A percentile compares a stretch with the other conserved stretches of the same genome.
Conservation (phyloP, 768 basidiomycete species). For the Russula brevipes region DNA sequence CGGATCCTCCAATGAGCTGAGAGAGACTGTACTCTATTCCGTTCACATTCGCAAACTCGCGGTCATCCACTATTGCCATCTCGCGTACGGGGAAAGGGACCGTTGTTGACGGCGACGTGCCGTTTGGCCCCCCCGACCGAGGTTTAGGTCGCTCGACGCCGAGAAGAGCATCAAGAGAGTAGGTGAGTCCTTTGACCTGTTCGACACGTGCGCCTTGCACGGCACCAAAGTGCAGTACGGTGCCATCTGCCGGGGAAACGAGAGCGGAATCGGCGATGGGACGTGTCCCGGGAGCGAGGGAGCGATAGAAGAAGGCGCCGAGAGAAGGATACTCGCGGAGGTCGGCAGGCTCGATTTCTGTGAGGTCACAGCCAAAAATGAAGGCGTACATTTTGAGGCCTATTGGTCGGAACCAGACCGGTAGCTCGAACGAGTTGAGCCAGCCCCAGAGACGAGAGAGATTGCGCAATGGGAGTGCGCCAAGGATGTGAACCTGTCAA, state of each 20-base stretch:
- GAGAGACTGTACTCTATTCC: slow-evolving; percentile 95
- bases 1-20: slow-evolving; percentile 66
- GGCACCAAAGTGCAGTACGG: slow-evolving; percentile 84
- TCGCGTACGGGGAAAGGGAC: slow-evolving; percentile 41
- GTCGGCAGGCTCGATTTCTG: slow-evolving; percentile 80
- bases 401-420: slow-evolving; percentile 91
- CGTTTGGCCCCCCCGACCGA: slow-evolving; percentile 30
- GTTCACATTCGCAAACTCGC: slow-evolving; percentile 93
- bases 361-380: slow-evolving; percentile 91
- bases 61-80: slow-evolving; percentile 68
- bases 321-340: slow-evolving; percentile 75
- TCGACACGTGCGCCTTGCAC: slow-evolving; percentile 78
- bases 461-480: slow-evolving; percentile 88
- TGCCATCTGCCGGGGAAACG: slow-evolving; percentile 95
- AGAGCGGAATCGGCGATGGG: slow-evolving; percentile 53
- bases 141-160: slow-evolving; percentile 58
- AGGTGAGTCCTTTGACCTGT: slow-evolving; percentile 97
- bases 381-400: slow-evolving; percentile 81
- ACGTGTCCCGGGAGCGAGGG: slow-evolving; percentile 72
- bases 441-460: slow-evolving; percentile 98
- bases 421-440: slow-evolving; percentile 87
- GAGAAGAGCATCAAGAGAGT: slow-evolving; percentile 89
- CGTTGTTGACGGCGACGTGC: slow-evolving; percentile 28
- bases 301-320: slow-evolving; percentile 95
- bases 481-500: slow-evolving; percentile 86